Evolutionary conservation across 1,284 basidiomycete species (phyloP).

Genomic region (Trametes sp.): DNA sequence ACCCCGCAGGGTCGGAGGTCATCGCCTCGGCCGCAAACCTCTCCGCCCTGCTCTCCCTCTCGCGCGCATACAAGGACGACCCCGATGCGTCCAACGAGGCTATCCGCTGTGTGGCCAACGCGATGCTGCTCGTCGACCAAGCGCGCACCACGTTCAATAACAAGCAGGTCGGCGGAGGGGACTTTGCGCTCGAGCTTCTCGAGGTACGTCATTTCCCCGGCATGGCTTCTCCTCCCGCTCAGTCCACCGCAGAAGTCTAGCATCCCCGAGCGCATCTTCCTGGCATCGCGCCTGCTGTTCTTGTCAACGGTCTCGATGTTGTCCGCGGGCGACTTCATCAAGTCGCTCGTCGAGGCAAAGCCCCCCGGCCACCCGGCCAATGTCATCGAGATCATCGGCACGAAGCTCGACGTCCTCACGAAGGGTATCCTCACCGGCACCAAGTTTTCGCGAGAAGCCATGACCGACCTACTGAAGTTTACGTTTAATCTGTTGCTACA

Average conservation of each 20-base stretch:
- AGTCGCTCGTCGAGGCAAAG: slow-evolving; percentile 67
- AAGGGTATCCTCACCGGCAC: slow-evolving; percentile 55
- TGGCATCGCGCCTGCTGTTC: slow-evolving; percentile 79
- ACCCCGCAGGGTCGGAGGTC: slow-evolving; percentile 71
- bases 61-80: slow-evolving; percentile 60
- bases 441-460: slow-evolving; percentile 70
- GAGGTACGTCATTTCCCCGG: slow-evolving; percentile 55
- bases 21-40: slow-evolving; percentile 64
- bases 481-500: slow-evolving; percentile 79
- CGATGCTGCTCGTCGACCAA: slow-evolving; percentile 69
- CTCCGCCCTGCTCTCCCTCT: slow-evolving; percentile 58
- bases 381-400: slow-evolving; percentile 65
- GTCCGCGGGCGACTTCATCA: slow-evolving; percentile 54
- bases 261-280: slow-evolving; percentile 70
- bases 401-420: slow-evolving; percentile 62
- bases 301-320: slow-evolving; percentile 65
- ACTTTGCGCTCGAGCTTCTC: slow-evolving; percentile 61
- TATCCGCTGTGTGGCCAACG: slow-evolving; percentile 78
- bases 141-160: slow-evolving; percentile 65
- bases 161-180: slow-evolving; percentile 68
- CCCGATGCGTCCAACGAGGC: slow-evolving; percentile 72
- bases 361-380: slow-evolving; percentile 53
- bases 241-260: slow-evolving; percentile 65
- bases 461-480: slow-evolving; percentile 80
- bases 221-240: slow-evolving; percentile 11